Evolutionary conservation across 441 rosid species (phyloP), one percentile per base, ranked within the genome.

Genomic region (Brassica hybrid): DNA sequence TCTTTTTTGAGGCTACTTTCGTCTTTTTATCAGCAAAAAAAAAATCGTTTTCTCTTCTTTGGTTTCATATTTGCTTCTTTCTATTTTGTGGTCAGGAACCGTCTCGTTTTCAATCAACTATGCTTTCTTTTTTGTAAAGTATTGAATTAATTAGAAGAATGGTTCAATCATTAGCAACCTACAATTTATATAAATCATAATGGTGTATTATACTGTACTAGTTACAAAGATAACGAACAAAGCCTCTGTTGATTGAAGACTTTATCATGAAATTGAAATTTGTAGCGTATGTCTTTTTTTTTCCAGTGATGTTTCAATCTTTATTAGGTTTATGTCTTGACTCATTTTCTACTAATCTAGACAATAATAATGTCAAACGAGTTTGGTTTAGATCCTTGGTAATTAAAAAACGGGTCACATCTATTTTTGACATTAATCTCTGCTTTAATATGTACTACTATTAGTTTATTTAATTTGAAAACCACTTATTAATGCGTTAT

Each of bases 1-100:
- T 68, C 14, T 57, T 58, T 16, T n/a, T 21, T 5, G 45, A 64
- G 82, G 78, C 6, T 79, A 63, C 0, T 74, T 73, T 79, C 75
- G 75, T 79, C 79, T 63, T 79, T 79, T n/a, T n/a, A n/a, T 69
- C 2, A 6, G n/a, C 5, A 79, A 43, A 38, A 9, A 5, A 78
- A 45, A 73, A 67, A 63, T 62, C 67, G 63, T 25, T 74, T 56
- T 79, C 66, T 67, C 74, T 52, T 77, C 57, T 45, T 19, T 72
- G 45, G 63, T 59, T 66, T 45, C 64, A 43, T n/a, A 27, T 5
- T 45, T 72, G 17, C 59, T 34, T 48, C 52, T 21, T 59, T 65
- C 2, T 69, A 60, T 59, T 76, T 12, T 76, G 80, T 70, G 80
- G 75, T 23, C 27, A 23, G 27, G 27, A 23, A 23, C 27, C 2